phyloP scores from a whole-genome alignment of 169 alveolate species.

The Plasmodium coatneyi region DNA sequence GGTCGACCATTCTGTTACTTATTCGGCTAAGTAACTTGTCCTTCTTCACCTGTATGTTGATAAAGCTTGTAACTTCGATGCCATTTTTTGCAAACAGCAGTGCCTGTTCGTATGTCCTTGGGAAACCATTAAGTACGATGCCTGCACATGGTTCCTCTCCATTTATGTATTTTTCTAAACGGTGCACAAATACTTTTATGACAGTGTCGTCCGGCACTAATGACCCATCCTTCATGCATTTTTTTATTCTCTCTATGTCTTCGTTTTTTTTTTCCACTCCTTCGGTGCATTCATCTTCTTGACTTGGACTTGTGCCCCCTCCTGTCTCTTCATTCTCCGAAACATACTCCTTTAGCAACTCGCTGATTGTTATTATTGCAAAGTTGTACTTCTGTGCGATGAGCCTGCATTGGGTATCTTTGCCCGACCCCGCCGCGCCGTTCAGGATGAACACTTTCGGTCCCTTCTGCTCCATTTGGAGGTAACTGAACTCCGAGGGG shows the following conservation, averaged over 20 bases:
- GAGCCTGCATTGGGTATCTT: conserved; percentile 56
- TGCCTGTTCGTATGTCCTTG: conserved; percentile 56
- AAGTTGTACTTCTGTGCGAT: conserved; percentile 11
- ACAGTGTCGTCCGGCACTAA: conserved; percentile 30
- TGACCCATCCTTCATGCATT: conserved; percentile 29
- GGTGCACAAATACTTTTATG: background rate
- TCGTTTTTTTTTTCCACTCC: too few species aligned
- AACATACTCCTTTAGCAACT: conserved; percentile 16
- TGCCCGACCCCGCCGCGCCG: conserved; percentile 71
- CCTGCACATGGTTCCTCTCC: conserved; percentile 9
- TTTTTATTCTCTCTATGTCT: conserved; percentile 1
- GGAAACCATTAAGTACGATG: conserved; percentile 45
- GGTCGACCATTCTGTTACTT: conserved; percentile 17
- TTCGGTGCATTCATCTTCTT: background rate
- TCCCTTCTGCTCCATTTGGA: background rate
- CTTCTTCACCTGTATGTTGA: conserved; percentile 18
- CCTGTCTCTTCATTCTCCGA: conserved; percentile 11
- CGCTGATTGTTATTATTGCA: conserved; percentile 20
- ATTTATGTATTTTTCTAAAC: background rate
- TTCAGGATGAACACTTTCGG: background rate
- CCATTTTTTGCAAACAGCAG: conserved; percentile 22
- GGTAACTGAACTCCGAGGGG: too few species aligned
- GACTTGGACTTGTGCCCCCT: background rate
- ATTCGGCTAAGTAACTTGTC: conserved; percentile 16
- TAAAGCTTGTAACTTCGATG: background rate